Base-by-base conservation (phyloP, 73 alveolate species). In the Tetrahymena malaccensis region DNA sequence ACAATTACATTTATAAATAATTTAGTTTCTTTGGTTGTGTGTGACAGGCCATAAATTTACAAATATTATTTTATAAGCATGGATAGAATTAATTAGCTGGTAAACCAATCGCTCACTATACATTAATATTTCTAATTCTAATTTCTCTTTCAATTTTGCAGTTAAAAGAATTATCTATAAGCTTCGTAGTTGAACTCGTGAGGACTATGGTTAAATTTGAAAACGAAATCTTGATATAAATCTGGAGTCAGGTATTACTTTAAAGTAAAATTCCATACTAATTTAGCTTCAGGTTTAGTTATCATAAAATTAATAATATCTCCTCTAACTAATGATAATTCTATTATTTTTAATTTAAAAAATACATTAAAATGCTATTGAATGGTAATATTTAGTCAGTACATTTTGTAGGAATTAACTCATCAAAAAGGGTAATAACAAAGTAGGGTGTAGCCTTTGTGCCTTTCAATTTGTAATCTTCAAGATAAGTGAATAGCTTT, bases 401-500 rank as follows among this genome's bases (percentile, higher is more conserved):
- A 70, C 89, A 70, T 70, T 98, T 98, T 11, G 94, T 97, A 10
- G 95, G 93, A 40, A 98, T 83, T 34, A 98, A 85, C 35, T 98
- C 99, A 93, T 98, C 99, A 94, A 96, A 98, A 43, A 98, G 94
- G 15, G 99, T 97, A 17, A 98, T 33, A 17, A 98, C 98, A 50
- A 97, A 96, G 93, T 97, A 98, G 31, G 98, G 99, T 37, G 93
- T 89, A 22, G 98, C 98, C 56, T 85, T 40, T 22, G 94, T 93
- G 12, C 98, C 98, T 35, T 97, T 96, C 85, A 95, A 94, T 95
- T 97, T 98, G 94, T 93, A 98, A 56, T 98, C 98, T 58, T 98
- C 99, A 85, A 98, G 94, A 85, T 85, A 96, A 6, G 98, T 97
- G 43, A 96, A 97, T 34, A 98, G 83, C 95, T 95, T 85, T 19